Conservation (phyloP, 257 asterid species). For the Lycium ferocissimum region DNA sequence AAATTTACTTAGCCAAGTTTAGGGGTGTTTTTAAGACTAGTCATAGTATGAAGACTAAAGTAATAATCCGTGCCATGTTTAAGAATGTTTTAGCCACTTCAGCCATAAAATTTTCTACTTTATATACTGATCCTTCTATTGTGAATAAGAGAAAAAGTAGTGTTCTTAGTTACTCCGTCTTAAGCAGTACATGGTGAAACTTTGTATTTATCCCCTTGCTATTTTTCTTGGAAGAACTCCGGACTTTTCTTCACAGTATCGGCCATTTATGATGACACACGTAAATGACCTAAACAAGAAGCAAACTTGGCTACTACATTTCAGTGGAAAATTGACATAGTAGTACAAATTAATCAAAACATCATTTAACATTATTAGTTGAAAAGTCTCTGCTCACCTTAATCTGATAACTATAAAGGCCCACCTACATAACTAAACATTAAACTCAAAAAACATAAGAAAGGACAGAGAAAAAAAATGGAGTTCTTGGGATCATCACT, state of each 20-base stretch:
- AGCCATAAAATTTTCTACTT: background rate
- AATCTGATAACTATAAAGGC: background rate
- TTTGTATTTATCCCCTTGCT: background rate
- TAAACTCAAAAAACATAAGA: background rate
- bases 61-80: no score
- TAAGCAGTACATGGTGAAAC: background rate
- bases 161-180: background rate
- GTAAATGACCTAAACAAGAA: background rate
- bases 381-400: background rate
- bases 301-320: background rate
- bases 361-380: background rate
- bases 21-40: no score
- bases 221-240: background rate
- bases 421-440: background rate
- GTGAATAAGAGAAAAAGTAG: background rate
- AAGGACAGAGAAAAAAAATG: background rate
- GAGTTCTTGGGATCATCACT: background rate
- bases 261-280: constrained; percentile 18
- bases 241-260: background rate
- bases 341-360: background rate
- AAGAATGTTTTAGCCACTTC: no score
- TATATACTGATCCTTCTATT: background rate
- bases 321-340: background rate
- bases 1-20: no score
- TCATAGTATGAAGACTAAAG: no score